phyloP scores from a whole-genome alignment of 306 rosid species.

The Prunus kanzakura region DNA sequence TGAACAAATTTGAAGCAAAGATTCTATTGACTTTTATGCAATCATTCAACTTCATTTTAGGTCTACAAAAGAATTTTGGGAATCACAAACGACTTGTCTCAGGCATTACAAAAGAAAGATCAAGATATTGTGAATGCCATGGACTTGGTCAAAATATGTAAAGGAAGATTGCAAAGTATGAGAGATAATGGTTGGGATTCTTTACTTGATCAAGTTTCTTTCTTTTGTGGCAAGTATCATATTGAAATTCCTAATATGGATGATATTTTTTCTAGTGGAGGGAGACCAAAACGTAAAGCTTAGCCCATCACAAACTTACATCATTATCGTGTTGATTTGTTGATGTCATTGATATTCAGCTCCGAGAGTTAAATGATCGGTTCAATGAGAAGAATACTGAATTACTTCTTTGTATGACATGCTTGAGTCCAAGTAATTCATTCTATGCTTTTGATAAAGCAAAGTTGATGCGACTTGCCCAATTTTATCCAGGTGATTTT shows the following conservation, averaged over 20 bases:
- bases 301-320: background rate
- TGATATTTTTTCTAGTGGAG: too few relatives aligned
- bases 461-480: background rate
- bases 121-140: background rate
- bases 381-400: background rate
- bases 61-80: too few relatives aligned
- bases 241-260: too few relatives aligned
- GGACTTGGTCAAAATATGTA: too few relatives aligned
- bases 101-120: background rate
- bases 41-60: background rate
- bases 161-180: too few relatives aligned
- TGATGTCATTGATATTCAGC: background rate
- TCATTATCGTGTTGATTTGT: constrained; percentile 4
- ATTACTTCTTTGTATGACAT: background rate
- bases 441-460: too few relatives aligned
- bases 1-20: background rate
- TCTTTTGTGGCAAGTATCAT: too few relatives aligned
- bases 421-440: background rate
- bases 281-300: background rate
- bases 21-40: background rate
- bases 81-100: background rate
- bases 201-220: too few relatives aligned
- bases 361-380: too few relatives aligned
- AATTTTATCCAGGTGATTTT: too few relatives aligned
- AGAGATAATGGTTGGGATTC: too few relatives aligned